phyloP scores from a whole-genome alignment of 148 eudicot genomes.

The Rhododendron vialii region DNA sequence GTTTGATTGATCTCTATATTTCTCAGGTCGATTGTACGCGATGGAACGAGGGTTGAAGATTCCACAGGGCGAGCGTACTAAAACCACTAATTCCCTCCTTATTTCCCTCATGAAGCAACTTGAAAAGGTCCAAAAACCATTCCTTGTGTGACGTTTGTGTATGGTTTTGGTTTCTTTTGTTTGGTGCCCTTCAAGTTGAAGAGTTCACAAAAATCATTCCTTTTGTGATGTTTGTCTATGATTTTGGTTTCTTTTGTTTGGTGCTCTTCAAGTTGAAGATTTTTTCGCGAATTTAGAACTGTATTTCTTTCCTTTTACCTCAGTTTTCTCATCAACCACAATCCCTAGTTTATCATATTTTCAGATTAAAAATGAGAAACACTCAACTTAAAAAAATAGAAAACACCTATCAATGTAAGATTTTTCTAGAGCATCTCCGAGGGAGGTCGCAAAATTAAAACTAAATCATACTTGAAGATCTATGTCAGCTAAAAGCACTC shows the following conservation, averaged over 20 bases:
- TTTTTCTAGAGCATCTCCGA: neutral
- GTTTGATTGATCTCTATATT: neutral
- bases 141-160: neutral
- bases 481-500: no score
- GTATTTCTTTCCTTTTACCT: neutral
- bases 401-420: neutral
- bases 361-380: neutral
- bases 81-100: conserved; percentile 68
- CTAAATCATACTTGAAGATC: no score
- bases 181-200: neutral
- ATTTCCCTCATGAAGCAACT: conserved; percentile 90
- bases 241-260: neutral
- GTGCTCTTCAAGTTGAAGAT: neutral
- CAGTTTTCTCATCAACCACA: neutral
- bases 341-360: neutral
- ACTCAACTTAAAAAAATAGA: neutral
- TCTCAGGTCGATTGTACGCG: conserved; percentile 89
- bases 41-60: conserved; percentile 93
- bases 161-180: no score
- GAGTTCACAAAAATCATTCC: neutral
- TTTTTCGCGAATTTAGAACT: neutral
- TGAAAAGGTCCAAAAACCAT: conserved; percentile 60
- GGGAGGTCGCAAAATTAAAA: no score
- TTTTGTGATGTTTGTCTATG: neutral
- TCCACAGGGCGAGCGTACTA: conserved; percentile 76